Base-by-base conservation (phyloP, 2,329 filamentous ascomycete species). In the Gaeumannomyces tritici region DNA sequence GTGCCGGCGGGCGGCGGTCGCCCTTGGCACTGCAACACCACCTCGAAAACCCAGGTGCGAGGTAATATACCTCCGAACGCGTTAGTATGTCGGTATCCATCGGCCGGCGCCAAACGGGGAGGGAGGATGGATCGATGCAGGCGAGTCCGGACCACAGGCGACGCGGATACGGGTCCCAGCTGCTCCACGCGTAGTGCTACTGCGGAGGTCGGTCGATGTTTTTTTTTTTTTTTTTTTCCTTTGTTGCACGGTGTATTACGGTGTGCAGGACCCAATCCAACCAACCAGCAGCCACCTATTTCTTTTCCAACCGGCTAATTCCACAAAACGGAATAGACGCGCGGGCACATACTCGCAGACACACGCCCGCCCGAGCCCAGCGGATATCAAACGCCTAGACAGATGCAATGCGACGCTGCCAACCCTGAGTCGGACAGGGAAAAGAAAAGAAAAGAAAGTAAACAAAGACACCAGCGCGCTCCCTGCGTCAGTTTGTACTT, bases 131-230 rank as follows among this genome's bases (percentile, higher is more conserved):
- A 47, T 47, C 42, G 42, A 47, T 24, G 42, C 42, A 51, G 42
- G 42, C n/a, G 21, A 51, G 42, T 24, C 42, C 42, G 42, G 42
- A 21, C 42, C 42, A 8, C 42, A 51, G 42, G 42, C 42, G 42
- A 51, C n/a, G 42, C 42, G 42, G 42, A 51, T 51, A 51, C n/a
- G 42, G 42, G 42, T 51, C 24, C 42, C 42, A 51, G 42, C 42
- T 54, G 33, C 21, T 60, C 57, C 24, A 35, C 57, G 42, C 13
- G 42, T 21, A 51, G 42, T 51, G 42, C 42, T 51, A 51, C 42
- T 51, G n/a, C 21, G 42, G n/a, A 51, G 42, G 24, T 47, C n/a
- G 26, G 35, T 62, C 65, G 64, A 66, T 68, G 63, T 63, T 59
- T 55, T 62, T 65, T 47, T 21, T 47, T 47, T 47, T 8, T 24